Evolutionary conservation across 2,329 filamentous ascomycete species (phyloP).

Genomic region (Neopestalotiopsis sp.): DNA sequence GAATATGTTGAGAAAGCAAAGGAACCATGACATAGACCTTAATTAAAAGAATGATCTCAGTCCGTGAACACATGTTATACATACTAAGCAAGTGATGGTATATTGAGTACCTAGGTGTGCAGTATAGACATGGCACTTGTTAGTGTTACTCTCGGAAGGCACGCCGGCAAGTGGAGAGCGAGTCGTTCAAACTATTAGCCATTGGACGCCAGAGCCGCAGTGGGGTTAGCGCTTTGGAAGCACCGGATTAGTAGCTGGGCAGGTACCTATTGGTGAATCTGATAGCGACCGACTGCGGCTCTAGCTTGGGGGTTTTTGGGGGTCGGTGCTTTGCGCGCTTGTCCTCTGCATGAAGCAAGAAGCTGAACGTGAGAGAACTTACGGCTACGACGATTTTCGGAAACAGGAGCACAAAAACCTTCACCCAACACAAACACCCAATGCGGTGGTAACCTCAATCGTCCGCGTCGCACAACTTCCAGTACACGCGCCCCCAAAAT

Average conservation of each 20-base stretch:
- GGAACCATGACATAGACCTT: no score
- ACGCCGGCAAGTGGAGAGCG: neutral
- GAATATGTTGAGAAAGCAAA: no score
- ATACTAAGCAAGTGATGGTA: neutral
- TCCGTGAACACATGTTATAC: no score
- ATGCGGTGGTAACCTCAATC: slow-evolving; percentile 15
- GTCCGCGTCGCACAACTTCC: slow-evolving; percentile 12
- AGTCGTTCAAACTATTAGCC: neutral
- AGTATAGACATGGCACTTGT: neutral
- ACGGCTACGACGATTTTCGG: slow-evolving; percentile 3
- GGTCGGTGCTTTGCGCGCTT: neutral
- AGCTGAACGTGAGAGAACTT: neutral
- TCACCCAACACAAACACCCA: slow-evolving; percentile 14
- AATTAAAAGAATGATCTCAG: no score
- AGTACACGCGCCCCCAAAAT: slow-evolving; percentile 40
- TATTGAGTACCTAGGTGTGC: neutral
- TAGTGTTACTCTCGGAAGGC: neutral
- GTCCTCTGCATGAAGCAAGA: neutral
- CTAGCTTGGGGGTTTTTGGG: neutral
- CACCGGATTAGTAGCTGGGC: neutral
- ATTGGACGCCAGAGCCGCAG: neutral
- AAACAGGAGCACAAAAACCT: slow-evolving; percentile 1
- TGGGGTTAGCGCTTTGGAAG: neutral
- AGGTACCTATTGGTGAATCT: no score
- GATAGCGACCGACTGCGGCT: no score